A percentile compares a stretch with the other conserved stretches of the same genome.
Evolutionary conservation across 108 stramenopile species (phyloP).

Genomic region (Cyclostephanos tholiformis): DNA sequence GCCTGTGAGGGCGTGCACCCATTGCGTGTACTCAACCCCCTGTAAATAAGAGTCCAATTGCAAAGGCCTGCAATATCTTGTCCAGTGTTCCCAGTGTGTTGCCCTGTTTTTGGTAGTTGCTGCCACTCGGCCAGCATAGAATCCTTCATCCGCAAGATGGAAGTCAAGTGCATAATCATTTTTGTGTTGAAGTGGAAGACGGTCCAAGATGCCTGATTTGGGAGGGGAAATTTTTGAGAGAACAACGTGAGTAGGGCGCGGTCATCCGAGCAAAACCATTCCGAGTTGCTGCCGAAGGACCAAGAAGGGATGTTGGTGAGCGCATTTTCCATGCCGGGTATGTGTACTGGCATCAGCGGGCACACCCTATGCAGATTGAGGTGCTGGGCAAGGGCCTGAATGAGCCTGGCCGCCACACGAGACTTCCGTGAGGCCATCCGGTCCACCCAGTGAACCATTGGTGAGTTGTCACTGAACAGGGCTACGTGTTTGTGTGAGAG

Average conservation of each 20-base stretch:
- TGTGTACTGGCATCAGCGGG: slow-evolving; percentile 6
- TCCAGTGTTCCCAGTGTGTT: slow-evolving; percentile 11
- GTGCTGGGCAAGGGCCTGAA: slow-evolving; percentile 1
- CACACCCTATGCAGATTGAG: background rate
- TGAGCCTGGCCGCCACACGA: background rate
- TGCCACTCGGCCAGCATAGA: no score
- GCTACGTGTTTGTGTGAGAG: background rate
- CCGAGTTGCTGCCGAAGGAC: no score
- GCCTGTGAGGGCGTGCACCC: background rate
- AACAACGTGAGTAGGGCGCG: slow-evolving; percentile 13
- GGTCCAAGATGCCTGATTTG: slow-evolving; percentile 20
- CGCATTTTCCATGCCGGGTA: no score
- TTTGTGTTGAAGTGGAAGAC: no score
- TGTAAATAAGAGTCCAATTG: no score
- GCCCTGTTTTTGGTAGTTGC: background rate
- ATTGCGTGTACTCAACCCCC: no score
- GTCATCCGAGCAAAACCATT: no score
- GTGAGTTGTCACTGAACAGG: slow-evolving; percentile 15
- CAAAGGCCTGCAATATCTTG: background rate
- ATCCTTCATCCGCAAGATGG: no score
- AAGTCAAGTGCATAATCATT: no score
- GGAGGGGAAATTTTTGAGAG: slow-evolving; percentile 3
- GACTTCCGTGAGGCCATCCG: slow-evolving; percentile 11
- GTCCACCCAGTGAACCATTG: slow-evolving; percentile 6
- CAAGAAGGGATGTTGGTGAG: no score